Evolutionary conservation across 208 protist genomes (phyloP), one percentile per base, ranked within the genome.

Genomic region (Porcisia hertigi): DNA sequence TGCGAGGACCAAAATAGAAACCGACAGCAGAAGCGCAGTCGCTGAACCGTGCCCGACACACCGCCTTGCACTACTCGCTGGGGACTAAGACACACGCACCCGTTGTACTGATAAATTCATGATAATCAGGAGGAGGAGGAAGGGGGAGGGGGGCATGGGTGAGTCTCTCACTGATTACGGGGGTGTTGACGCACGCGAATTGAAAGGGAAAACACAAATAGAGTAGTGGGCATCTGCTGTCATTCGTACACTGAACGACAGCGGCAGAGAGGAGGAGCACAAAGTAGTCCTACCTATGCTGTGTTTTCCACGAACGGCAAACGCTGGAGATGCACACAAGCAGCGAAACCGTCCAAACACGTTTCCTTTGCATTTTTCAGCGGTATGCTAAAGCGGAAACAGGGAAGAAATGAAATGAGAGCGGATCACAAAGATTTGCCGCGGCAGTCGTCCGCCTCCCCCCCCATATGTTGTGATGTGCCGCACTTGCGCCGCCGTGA

Each of bases 401-500:
- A 25, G 41, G 43, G 23, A 39, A 67, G 41, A 75, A 39, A 52
- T 36, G 59, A 49, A 30, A 34, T 3, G 0, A 41, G 25, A 30
- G 47, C 34, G 6, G 12, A 8, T 43, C 30, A 34, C 11, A 30
- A 18, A 58, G 30, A 3, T 57, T 71, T 36, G 66, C 39, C 45
- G 55, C 9, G 30, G 36, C 69, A 53, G 58, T n/a, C 23, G 52
- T 53, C 0, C 67, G 20, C 14, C 57, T 63, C 41, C 66, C 39
- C 14, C n/a, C n/a, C n/a, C n/a, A n/a, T n/a, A n/a, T n/a, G 67
- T 79, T 45, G 75, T 74, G 18, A 66, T 36, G 47, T 52, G 53
- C 16, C 36, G 59, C 69, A 78, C 74, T 9, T 80, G 59, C 41
- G 80, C 75, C 30, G 23, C 36, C 16, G 82, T 83, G 66, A 82